Base-by-base conservation (phyloP, 2,329 filamentous ascomycete genomes). In the Cryphonectria parasitica region DNA sequence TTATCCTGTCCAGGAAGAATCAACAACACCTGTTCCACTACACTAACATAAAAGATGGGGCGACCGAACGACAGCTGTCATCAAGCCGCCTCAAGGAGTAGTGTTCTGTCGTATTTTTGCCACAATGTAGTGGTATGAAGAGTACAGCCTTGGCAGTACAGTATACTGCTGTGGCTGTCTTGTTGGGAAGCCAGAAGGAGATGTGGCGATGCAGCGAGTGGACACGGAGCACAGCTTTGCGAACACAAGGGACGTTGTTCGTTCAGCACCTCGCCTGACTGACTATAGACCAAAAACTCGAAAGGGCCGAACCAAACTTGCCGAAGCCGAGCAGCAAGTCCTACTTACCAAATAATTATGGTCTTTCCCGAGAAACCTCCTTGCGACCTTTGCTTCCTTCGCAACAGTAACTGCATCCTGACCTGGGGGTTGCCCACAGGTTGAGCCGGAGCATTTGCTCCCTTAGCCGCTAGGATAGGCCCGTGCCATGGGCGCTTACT, bases 391-490 rank as follows among this genome's bases (percentile, higher is more conserved):
- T 76, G 75, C 75, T 74, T 75, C 74, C 75, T 76, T 73, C 73
- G 71, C 71, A 75, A 62, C 39, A 54, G 49, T 70, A 71, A 56
- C 36, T 69, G 58, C 66, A 58, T 67, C 63, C 62, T 61, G 45
- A 60, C 64, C 54, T n/a, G n/a, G 65, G 68, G 68, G 67, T 64
- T 71, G 69, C 71, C 70, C 39, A 72, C 61, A 77, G 73, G 71
- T 66, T 75, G 72, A 58, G 22, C 76, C 78, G 79, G 79, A 80
- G 79, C 79, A 75, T 77, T 77, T 74, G 79, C 79, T 80, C 79
- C 78, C 6, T 74, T 74, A 74, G 73, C 72, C 70, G 72, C 73
- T 74, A 43, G 75, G 74, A 76, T 75, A 77, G 78, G 78, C 74
- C 74, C 74, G 75, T 72, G 75, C 72, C 70, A 73, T 72, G 75